A percentile compares a stretch with the other conserved stretches of the same genome.
Evolutionary conservation across 768 basidiomycete species (phyloP).

Genomic region (Hericium coralloides): DNA sequence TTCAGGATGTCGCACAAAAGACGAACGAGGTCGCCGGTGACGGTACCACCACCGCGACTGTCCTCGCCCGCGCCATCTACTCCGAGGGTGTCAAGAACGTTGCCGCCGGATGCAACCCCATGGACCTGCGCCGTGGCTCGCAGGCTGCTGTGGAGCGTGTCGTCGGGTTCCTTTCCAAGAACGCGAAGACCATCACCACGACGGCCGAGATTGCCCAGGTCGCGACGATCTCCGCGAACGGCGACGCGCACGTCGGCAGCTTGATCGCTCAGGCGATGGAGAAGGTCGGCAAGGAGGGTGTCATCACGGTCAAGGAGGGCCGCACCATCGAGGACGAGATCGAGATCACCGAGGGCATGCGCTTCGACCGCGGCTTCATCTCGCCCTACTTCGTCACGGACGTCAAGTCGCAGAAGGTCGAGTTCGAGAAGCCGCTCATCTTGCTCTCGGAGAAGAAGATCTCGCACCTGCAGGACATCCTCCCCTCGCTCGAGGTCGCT

Average conservation of each 20-base stretch:
- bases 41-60: conserved; percentile 96
- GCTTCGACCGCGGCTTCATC: conserved; percentile 98
- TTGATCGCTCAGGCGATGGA: conserved; percentile 99
- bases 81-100: conserved; percentile 99
- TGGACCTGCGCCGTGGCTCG: conserved; percentile 97
- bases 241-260: conserved; percentile 83
- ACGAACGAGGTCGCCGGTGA: conserved; percentile 97
- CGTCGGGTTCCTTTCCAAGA: conserved; percentile 78
- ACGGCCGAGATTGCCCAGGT: conserved; percentile 98
- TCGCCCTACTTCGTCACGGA: conserved; percentile 98
- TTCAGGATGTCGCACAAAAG: conserved; percentile 94
- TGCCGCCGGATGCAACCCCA: conserved; percentile 97
- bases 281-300: conserved; percentile 98
- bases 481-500: conserved; percentile 80
- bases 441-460: conserved; percentile 98
- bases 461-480: conserved; percentile 86
- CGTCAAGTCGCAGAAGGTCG: conserved; percentile 91
- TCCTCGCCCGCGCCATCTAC: conserved; percentile 95
- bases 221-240: conserved; percentile 67
- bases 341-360: conserved; percentile 99
- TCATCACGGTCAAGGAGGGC: conserved; percentile 99
- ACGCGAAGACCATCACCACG: conserved; percentile 93
- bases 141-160: conserved; percentile 93
- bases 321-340: conserved; percentile 98
- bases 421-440: conserved; percentile 94